Conservation (phyloP, 371 early-diverging fungal genomes). For the Mortierella polycephala region DNA sequence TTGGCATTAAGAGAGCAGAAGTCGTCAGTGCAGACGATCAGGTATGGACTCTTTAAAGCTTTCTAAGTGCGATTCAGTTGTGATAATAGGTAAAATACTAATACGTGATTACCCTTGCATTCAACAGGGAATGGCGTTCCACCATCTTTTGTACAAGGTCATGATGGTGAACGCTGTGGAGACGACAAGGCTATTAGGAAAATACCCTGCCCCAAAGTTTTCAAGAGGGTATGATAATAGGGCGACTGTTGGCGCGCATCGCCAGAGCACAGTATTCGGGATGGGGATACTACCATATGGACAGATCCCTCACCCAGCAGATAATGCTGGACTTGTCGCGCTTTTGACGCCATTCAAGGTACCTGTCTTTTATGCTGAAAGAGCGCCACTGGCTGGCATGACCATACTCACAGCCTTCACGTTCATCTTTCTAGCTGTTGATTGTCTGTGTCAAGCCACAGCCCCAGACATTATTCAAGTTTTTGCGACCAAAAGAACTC, state of each 20-base stretch:
- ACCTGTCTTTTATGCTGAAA: not conserved
- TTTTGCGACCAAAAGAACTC: constrained; percentile 61
- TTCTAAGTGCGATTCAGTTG: too few species aligned
- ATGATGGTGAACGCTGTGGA: constrained; percentile 76
- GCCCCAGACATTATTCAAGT: constrained; percentile 77
- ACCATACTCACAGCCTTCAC: not conserved
- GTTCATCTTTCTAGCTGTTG: constrained; percentile 62
- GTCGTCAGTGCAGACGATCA: constrained; percentile 80
- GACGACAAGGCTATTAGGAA: constrained; percentile 75
- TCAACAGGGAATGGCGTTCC: constrained; percentile 75
- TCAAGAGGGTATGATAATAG: constrained; percentile 26
- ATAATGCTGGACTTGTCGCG: constrained; percentile 77
- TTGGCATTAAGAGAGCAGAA: constrained; percentile 71
- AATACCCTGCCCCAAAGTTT: constrained; percentile 62
- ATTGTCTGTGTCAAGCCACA: constrained; percentile 81
- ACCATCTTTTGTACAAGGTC: constrained; percentile 75
- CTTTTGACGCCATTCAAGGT: constrained; percentile 81
- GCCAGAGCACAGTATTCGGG: constrained; percentile 74
- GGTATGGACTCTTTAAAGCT: constrained; percentile 36
- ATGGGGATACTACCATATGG: constrained; percentile 75
- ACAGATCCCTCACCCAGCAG: constrained; percentile 70
- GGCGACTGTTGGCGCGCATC: constrained; percentile 46
- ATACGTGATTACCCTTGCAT: not conserved
- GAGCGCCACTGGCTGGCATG: not conserved
- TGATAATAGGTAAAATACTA: too few species aligned